Evolutionary conservation across 2,329 filamentous ascomycete species (phyloP).

Genomic region (Sclerotinia minor): DNA sequence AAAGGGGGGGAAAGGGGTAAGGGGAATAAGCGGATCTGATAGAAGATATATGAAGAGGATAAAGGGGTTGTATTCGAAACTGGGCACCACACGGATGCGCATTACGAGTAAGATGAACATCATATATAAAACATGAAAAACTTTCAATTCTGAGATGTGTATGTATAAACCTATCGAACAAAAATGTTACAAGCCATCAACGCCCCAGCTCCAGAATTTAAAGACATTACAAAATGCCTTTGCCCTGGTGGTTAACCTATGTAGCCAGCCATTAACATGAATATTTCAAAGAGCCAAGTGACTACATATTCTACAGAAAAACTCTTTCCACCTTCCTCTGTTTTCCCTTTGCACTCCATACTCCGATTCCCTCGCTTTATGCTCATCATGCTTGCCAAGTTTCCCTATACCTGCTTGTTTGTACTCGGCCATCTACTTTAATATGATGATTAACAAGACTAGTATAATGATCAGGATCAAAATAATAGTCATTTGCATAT

Average conservation of each 20-base stretch:
- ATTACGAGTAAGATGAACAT: neutral
- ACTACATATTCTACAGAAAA: neutral
- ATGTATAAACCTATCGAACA: neutral
- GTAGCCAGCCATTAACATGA: neutral
- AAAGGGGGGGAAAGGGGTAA: too few species aligned
- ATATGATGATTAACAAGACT: conserved; percentile 65
- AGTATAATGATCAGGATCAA: conserved; percentile 66
- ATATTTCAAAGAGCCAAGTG: neutral
- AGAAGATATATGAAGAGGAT: neutral
- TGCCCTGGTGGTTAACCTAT: neutral
- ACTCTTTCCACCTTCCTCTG: neutral
- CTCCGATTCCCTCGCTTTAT: neutral
- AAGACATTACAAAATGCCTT: neutral
- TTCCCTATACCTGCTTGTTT: neutral
- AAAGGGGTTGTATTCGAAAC: too few species aligned
- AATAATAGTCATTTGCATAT: conserved; percentile 78
- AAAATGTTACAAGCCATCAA: neutral
- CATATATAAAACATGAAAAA: too few species aligned
- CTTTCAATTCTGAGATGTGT: neutral
- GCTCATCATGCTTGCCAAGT: neutral
- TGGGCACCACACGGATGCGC: too few species aligned
- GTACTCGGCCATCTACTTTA: conserved; percentile 50
- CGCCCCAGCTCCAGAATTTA: neutral
- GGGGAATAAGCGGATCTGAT: neutral
- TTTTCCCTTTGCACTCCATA: conserved; percentile 8